Percentiles rank a stretch among this genome's conserved stretches.
Evolutionary conservation across 129 eudicot genomes (phyloP).

Genomic region (Ambrosia trifida): DNA sequence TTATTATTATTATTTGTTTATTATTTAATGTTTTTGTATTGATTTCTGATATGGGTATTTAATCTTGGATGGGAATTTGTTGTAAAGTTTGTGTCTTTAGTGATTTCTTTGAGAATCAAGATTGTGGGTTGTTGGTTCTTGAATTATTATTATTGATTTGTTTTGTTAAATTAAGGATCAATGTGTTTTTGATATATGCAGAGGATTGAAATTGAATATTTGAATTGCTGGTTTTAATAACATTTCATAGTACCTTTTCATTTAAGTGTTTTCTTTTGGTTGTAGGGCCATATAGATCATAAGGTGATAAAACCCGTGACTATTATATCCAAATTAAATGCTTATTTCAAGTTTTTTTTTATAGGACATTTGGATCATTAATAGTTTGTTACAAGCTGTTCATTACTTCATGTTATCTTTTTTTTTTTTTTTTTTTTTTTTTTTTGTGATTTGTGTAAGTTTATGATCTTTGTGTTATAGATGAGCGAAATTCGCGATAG

Average conservation of each 20-base stretch:
- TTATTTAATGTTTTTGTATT: neutral
- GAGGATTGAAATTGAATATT: neutral
- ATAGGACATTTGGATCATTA: slow-evolving; percentile 4
- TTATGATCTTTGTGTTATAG: slow-evolving; percentile 1
- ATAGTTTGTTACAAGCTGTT: slow-evolving; percentile 4
- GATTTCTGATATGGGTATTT: slow-evolving; percentile 31
- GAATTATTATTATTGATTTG: slow-evolving; percentile 18
- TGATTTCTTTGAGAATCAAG: slow-evolving; percentile 20
- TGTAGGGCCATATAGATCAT: neutral
- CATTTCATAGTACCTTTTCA: neutral
- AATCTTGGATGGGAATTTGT: slow-evolving; percentile 1
- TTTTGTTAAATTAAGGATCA: neutral
- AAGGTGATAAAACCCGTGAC: neutral
- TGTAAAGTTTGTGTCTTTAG: slow-evolving; percentile 23
- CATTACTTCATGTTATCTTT: neutral
- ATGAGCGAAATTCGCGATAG: neutral
- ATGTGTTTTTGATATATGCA: slow-evolving; percentile 9
- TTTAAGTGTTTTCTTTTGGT: neutral
- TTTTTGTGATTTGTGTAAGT: too few relatives aligned
- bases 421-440: too few relatives aligned
- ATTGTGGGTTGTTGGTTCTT: slow-evolving; percentile 12
- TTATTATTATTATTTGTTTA: neutral
- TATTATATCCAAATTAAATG: slow-evolving; percentile 1
- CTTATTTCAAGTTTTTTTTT: slow-evolving; percentile 9
- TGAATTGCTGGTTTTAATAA: slow-evolving; percentile 10